Percentiles rank a stretch among this genome's conserved stretches.
Evolutionary conservation across 2,329 filamentous ascomycete genomes (phyloP).

Genomic region (Zymoseptoria brevis): DNA sequence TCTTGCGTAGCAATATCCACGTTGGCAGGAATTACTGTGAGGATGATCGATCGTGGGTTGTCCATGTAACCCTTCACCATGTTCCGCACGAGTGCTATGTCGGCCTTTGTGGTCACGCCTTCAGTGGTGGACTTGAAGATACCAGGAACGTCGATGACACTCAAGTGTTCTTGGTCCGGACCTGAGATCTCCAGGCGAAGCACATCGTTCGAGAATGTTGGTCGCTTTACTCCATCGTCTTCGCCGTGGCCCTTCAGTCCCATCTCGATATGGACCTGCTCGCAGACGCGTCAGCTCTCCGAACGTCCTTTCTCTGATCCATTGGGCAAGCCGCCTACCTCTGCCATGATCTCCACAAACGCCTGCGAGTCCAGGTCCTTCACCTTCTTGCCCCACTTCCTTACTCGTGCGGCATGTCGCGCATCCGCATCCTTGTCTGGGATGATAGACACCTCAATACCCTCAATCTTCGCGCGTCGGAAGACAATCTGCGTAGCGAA

Average conservation of each 20-base stretch:
- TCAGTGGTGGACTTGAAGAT: slow-evolving; percentile 29
- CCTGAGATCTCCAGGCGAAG: slow-evolving; percentile 25
- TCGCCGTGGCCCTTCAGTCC: slow-evolving; percentile 11
- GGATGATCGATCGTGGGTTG: slow-evolving; percentile 35
- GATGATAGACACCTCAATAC: slow-evolving; percentile 17
- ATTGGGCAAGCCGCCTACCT: too few relatives aligned
- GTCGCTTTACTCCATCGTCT: not conserved
- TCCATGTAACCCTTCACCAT: slow-evolving; percentile 36
- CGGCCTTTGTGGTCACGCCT: slow-evolving; percentile 31
- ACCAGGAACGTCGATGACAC: slow-evolving; percentile 26
- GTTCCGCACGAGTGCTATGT: slow-evolving; percentile 32
- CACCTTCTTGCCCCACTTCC: slow-evolving; percentile 5
- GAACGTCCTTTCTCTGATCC: too few relatives aligned
- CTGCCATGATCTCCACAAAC: slow-evolving; percentile 20
- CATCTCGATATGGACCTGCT: slow-evolving; percentile 13
- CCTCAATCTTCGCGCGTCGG: slow-evolving; percentile 8
- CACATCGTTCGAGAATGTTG: slow-evolving; percentile 25
- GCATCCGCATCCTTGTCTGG: slow-evolving; percentile 9
- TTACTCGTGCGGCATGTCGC: slow-evolving; percentile 7
- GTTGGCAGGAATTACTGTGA: slow-evolving; percentile 38
- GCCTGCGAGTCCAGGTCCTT: slow-evolving; percentile 12
- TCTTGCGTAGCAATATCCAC: slow-evolving; percentile 41
- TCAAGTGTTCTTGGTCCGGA: slow-evolving; percentile 23
- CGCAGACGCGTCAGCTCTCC: slow-evolving; percentile 4
- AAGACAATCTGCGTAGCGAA: slow-evolving; percentile 26